These are phyloP conservation scores for Apiotrichum montevideense DNA, from an alignment of 1,284 basidiomycete genomes.

Conservation along the genomic window DNA sequence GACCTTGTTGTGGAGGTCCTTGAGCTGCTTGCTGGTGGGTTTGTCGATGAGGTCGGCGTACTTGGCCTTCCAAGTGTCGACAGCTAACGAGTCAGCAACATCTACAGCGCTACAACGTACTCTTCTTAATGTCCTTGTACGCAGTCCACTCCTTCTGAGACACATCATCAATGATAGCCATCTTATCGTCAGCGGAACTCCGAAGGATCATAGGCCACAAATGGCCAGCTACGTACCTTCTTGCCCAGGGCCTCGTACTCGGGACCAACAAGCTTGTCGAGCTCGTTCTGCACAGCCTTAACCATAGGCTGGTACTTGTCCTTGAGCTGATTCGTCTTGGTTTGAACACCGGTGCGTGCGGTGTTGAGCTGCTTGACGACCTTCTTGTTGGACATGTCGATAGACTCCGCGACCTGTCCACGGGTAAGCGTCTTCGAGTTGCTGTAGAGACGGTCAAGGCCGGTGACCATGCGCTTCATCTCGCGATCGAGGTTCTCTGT, in stretches of 20 bases:
- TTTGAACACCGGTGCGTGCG: conserved; percentile 22
- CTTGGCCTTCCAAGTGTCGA: conserved; percentile 30
- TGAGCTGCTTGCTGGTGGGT: conserved; percentile 22
- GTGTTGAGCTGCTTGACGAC: conserved; percentile 18
- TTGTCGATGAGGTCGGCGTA: conserved; percentile 22
- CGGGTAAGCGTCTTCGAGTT: conserved; percentile 27
- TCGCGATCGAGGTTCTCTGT: conserved; percentile 30
- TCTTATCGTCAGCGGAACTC: not conserved
- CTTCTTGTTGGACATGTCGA: conserved; percentile 26
- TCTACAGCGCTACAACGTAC: too few relatives aligned
- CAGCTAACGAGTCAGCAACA: not conserved
- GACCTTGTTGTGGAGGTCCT: conserved; percentile 18
- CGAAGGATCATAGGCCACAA: not conserved
- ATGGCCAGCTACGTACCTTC: conserved; percentile 20
- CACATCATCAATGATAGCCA: conserved; percentile 9
- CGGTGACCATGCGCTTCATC: conserved; percentile 32
- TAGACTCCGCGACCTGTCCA: conserved; percentile 32
- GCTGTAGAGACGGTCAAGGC: conserved; percentile 43
- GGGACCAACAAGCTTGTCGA: conserved; percentile 24
- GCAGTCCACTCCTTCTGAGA: conserved; percentile 34
- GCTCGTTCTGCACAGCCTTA: conserved; percentile 17
- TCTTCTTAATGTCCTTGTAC: conserved; percentile 30
- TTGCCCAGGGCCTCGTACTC: conserved; percentile 31
- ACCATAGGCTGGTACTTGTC: conserved; percentile 25
- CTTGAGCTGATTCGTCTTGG: conserved; percentile 9